Conservation (phyloP, 2,329 filamentous ascomycete genomes). For the Scedosporium aurantiacum region DNA sequence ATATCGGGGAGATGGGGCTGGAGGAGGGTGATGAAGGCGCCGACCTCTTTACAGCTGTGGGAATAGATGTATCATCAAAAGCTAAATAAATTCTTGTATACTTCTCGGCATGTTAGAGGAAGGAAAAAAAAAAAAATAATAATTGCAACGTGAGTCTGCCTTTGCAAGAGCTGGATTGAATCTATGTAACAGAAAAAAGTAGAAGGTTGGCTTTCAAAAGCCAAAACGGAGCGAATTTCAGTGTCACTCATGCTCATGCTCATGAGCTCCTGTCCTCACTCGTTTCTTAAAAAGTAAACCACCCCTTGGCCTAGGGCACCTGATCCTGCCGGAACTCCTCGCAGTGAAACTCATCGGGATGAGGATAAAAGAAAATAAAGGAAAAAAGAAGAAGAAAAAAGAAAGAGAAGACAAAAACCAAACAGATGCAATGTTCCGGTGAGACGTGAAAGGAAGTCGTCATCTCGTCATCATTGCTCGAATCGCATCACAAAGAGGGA, state of each 20-base stretch:
- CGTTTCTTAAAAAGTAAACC: neutral
- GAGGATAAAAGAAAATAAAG: neutral
- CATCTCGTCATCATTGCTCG: neutral
- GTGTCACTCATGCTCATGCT: too few relatives aligned
- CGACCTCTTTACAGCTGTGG: constrained; percentile 40
- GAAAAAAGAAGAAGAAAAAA: neutral
- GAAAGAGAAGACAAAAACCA: neutral
- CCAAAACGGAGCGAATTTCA: too few relatives aligned
- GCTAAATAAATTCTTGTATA: neutral
- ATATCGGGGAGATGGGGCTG: constrained; percentile 56
- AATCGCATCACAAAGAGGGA: neutral
- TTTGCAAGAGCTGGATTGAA: neutral
- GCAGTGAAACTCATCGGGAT: neutral
- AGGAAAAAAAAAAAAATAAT: constrained; percentile 9
- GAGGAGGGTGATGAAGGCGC: constrained; percentile 42
- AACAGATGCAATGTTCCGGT: neutral
- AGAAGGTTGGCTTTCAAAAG: neutral
- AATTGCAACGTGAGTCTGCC: neutral
- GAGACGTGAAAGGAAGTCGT: neutral
- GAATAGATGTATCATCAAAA: constrained; percentile 21
- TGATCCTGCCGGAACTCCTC: neutral
- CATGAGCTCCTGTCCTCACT: neutral
- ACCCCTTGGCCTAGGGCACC: neutral
- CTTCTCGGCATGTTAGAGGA: constrained; percentile 1
- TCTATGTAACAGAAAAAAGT: neutral